Evolutionary conservation across 2,329 filamentous ascomycete species (phyloP).

Genomic region (Cadophora gregata): DNA sequence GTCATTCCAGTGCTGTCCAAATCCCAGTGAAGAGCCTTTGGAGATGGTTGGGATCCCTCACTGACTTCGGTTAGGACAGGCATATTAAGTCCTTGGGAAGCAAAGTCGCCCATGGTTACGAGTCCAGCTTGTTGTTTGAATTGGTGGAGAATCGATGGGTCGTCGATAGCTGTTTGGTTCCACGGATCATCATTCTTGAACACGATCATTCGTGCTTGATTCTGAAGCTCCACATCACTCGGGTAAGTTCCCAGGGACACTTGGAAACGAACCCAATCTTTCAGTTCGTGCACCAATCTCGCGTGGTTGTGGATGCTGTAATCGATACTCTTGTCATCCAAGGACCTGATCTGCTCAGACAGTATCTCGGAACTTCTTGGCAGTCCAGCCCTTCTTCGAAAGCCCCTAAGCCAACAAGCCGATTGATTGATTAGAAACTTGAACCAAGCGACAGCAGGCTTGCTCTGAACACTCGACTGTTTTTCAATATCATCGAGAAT

Average conservation of each 20-base stretch:
- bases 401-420: constrained; percentile 60
- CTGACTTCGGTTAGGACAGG: constrained; percentile 31
- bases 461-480: constrained; percentile 37
- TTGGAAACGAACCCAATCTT: constrained; percentile 56
- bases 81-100: constrained; percentile 21
- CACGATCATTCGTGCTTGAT: constrained; percentile 64
- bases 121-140: constrained; percentile 51
- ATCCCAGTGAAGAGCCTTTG: constrained; percentile 40
- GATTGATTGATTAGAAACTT: constrained; percentile 57
- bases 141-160: constrained; percentile 56
- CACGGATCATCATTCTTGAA: constrained; percentile 67
- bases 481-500: constrained; percentile 64
- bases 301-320: constrained; percentile 64
- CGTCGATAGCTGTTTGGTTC: constrained; percentile 68
- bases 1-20: constrained; percentile 32
- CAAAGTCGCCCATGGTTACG: constrained; percentile 33
- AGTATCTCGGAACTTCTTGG: constrained; percentile 62
- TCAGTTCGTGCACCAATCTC: constrained; percentile 59
- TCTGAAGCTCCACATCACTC: constrained; percentile 60
- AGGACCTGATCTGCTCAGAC: constrained; percentile 55
- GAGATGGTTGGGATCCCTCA: constrained; percentile 23
- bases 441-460: constrained; percentile 57
- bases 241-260: constrained; percentile 54
- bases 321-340: constrained; percentile 61
- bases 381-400: constrained; percentile 61